Evolutionary conservation across 2,329 filamentous ascomycete species (phyloP), one percentile per base, ranked within the genome.

Genomic region (Hortaea sp.): DNA sequence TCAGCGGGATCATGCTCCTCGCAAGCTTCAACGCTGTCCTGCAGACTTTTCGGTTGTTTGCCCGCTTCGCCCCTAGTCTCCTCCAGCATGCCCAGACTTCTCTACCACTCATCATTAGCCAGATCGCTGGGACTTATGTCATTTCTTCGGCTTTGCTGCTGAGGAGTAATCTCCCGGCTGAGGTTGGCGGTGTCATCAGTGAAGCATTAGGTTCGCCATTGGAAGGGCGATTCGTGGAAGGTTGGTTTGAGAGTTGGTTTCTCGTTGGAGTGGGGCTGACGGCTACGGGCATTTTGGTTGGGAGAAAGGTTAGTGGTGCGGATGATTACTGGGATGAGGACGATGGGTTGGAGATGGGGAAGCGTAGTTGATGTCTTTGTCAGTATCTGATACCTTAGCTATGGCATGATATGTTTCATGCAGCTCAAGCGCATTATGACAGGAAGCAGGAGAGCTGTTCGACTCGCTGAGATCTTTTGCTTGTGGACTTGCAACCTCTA

Each of bases 191-290:
- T 42, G 84, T 84, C 1, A 85, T 94, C 3, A 81, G 80, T 2
- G 84, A 88, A 53, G 85, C 85, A 1, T 68, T 94, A 29, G 81
- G 85, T 39, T 85, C 84, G 13, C 84, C 86, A 11, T 71, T 94
- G 6, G 82, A 86, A 57, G 78, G 79, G 5, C 71, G 72, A 0
- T 87, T 86, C 57, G 83, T 86, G 5, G 81, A 94, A 58, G 74
- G 78, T 29, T 94, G 88, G 88, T 94, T 94, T 56, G 88, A 94
- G 63, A 81, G 79, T 6, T 90, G 87, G 82, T 94, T 94, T 63
- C 65, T 94, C 46, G 62, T 81, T 2, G 82, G 83, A 5, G 84
- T 81, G 51, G 68, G 72, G 0, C 59, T 75, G 9, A 92, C 87
- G 1, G 80, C 75, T 1, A 59, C 77, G n/a, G 86, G 85, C 0